Evolutionary conservation across 257 asterid genomes (phyloP).

Genomic region (Hygrophila difformis): DNA sequence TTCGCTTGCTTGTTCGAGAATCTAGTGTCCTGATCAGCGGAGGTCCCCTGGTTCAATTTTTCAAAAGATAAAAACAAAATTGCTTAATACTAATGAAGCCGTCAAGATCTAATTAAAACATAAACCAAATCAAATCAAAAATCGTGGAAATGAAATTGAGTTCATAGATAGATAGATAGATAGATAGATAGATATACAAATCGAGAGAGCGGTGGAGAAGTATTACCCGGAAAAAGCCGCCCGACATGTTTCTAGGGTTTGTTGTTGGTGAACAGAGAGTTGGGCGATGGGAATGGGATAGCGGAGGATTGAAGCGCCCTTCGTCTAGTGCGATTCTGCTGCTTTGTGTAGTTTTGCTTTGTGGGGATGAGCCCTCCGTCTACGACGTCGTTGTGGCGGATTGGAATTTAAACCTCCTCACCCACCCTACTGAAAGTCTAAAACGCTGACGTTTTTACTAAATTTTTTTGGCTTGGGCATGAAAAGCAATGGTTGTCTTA

Average conservation of each 20-base stretch:
- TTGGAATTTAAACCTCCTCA: not conserved
- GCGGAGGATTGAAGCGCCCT: constrained; percentile 6
- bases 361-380: not conserved
- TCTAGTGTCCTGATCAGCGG: constrained; percentile 97
- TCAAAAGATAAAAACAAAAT: constrained; percentile 3
- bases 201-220: not conserved
- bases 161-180: too few species aligned
- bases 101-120: constrained; percentile 10
- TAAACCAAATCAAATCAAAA: not conserved
- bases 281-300: constrained; percentile 11
- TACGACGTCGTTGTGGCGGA: too few species aligned
- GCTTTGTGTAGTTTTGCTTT: not conserved
- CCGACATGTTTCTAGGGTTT: constrained; percentile 87
- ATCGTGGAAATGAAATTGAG: not conserved
- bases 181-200: too few species aligned
- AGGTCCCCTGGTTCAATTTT: constrained; percentile 63
- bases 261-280: too few species aligned
- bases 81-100: not conserved
- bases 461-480: too few species aligned
- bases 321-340: not conserved
- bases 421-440: too few species aligned
- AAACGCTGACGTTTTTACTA: too few species aligned
- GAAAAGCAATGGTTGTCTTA: too few species aligned
- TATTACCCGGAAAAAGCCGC: constrained; percentile 88
- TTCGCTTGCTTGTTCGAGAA: constrained; percentile 99